phyloP scores from a whole-genome alignment of 1,284 basidiomycete genomes.

The Neolentinus lepideus region DNA sequence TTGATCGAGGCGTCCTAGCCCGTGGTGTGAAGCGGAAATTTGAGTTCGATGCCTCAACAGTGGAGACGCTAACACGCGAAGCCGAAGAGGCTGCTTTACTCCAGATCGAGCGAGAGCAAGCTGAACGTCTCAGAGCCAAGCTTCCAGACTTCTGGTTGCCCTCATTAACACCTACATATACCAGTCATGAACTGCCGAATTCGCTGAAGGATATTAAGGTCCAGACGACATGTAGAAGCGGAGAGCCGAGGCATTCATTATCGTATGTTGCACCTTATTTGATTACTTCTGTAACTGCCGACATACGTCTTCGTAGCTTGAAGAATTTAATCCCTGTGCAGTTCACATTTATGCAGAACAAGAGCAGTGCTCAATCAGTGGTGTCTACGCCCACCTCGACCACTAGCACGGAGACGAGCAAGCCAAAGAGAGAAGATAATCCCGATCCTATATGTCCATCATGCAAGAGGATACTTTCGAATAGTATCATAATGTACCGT shows the following conservation, averaged over 20 bases:
- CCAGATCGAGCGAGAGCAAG: slow-evolving; percentile 80
- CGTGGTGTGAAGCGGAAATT: slow-evolving; percentile 70
- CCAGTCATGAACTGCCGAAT: slow-evolving; percentile 51
- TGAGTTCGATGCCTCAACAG: slow-evolving; percentile 62
- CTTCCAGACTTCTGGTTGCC: slow-evolving; percentile 95
- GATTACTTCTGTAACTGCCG: neutral
- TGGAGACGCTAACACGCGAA: slow-evolving; percentile 66
- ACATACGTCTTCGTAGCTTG: slow-evolving; percentile 33
- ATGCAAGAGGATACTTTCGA: slow-evolving; percentile 82
- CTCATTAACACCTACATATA: slow-evolving; percentile 77
- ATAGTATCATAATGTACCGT: slow-evolving; percentile 67
- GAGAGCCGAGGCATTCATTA: slow-evolving; percentile 64
- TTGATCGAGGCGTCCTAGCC: slow-evolving; percentile 22
- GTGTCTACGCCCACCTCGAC: slow-evolving; percentile 33
- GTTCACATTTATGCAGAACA: slow-evolving; percentile 48
- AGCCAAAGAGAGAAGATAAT: slow-evolving; percentile 40
- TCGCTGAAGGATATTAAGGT: slow-evolving; percentile 75
- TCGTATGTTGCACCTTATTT: slow-evolving; percentile 40
- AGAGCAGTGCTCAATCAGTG: slow-evolving; percentile 26
- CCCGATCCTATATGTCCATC: slow-evolving; percentile 74
- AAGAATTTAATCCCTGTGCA: slow-evolving; percentile 74
- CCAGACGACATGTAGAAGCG: slow-evolving; percentile 81
- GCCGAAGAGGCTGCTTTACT: slow-evolving; percentile 82
- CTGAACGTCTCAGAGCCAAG: slow-evolving; percentile 77
- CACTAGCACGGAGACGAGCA: slow-evolving; percentile 22